Evolutionary conservation across 2,329 filamentous ascomycete genomes (phyloP).

Genomic region (Colletotrichum lini): DNA sequence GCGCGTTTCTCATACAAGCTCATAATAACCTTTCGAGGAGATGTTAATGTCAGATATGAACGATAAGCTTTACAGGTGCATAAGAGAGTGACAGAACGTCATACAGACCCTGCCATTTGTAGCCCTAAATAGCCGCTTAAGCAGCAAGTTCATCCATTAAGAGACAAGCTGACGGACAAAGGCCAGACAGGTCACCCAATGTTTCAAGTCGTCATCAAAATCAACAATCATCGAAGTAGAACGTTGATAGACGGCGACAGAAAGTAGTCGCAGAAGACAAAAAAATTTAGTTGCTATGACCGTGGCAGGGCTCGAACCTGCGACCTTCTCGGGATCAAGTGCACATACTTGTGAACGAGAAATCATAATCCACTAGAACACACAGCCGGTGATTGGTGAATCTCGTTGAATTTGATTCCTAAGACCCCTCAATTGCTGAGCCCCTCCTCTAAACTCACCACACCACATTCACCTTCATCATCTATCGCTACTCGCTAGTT

Average conservation of each 20-base stretch:
- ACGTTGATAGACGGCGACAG: neutral
- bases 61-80: neutral
- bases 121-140: neutral
- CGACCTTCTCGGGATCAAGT: slow-evolving; percentile 37
- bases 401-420: fast-evolving
- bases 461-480: neutral
- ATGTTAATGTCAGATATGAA: neutral
- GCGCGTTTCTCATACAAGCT: neutral
- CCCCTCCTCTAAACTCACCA: neutral
- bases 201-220: neutral
- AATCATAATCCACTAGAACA: slow-evolving; percentile 39
- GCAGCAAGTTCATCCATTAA: too few species aligned
- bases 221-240: neutral
- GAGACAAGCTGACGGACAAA: neutral
- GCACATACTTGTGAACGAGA: slow-evolving; percentile 36
- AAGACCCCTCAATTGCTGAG: neutral
- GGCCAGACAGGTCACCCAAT: too few species aligned
- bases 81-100: neutral
- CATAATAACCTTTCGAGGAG: neutral
- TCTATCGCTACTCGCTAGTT: neutral
- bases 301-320: slow-evolving; percentile 38
- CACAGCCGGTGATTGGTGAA: slow-evolving; percentile 12
- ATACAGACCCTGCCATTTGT: neutral
- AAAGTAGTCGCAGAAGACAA: neutral
- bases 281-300: slow-evolving; percentile 3